Evolutionary conservation across 768 basidiomycete species (phyloP), one percentile per base, ranked within the genome.

Genomic region (Strobilomyces dryophilus): DNA sequence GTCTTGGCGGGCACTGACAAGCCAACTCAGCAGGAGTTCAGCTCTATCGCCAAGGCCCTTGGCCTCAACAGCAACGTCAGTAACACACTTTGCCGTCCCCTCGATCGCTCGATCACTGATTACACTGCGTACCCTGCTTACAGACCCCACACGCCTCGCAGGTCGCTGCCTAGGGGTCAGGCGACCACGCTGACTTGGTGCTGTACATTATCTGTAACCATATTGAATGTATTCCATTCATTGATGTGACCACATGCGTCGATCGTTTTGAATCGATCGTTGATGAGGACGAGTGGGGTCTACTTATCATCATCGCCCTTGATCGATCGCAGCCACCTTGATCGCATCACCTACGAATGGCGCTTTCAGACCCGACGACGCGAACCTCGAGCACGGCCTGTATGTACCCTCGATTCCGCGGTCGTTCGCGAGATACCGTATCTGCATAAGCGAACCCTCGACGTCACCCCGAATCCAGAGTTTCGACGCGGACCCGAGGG

Each of bases 1-100:
- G 85, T 86, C 58, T 74, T 79, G 66, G 72, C 73, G 11, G 82
- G 77, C 8, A 57, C 18, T 0, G 35, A 14, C 5, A 76, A 60
- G 52, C 76, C 84, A 14, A 79, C 78, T 9, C 55, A 67, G 8
- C 53, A 59, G 0, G 85, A 86, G 58, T 85, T 83, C 66, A 64
- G 71, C 34, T 63, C 64, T 24, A 71, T 87, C 52, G 78, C 80
- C 1, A 9, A 11, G 0, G 75, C 62, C 4, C 70, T 86, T 20
- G 69, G 62, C 17, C 74, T 84, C 59, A 59, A 66, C 24, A 55
- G 43, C 31, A 35, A 61, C 9, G 79, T 80, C 53, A 52, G 60
- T 61, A 3, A 2, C 31, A 8, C 17, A 10, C 11, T 11, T 10
- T 32, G 5, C 24, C 27, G 3, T 7, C 24, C 11, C 12, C n/a